A percentile compares a stretch with the other conserved stretches of the same genome.
These are phyloP conservation scores for Gossypium schwendimanii DNA, from an alignment of 441 rosid species.

Conservation along the genomic window DNA sequence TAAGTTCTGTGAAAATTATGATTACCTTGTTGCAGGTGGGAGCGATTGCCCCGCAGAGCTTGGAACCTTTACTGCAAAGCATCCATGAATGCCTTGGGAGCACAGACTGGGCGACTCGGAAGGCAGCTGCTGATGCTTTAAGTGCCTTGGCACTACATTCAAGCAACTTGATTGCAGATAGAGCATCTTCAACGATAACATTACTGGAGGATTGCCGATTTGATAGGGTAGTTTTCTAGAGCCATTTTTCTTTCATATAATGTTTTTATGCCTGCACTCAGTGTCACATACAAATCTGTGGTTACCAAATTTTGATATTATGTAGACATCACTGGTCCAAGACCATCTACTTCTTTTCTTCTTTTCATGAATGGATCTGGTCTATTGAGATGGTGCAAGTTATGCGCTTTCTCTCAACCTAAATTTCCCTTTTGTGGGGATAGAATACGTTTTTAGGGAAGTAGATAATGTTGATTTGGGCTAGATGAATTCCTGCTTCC, in stretches of 20 bases:
- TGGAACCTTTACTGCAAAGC: conserved; percentile 70
- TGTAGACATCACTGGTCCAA: not conserved
- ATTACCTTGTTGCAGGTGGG: conserved; percentile 56
- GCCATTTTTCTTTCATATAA: not conserved
- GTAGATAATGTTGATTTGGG: conserved; percentile 1
- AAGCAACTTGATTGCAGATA: conserved; percentile 60
- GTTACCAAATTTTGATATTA: not conserved
- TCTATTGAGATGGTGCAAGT: not conserved
- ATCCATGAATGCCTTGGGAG: conserved; percentile 85
- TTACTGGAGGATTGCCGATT: conserved; percentile 79
- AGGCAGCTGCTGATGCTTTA: conserved; percentile 91
- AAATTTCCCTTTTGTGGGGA: not conserved
- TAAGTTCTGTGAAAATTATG: not conserved
- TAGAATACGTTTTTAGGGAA: not conserved
- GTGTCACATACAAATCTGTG: not conserved
- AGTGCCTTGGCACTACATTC: conserved; percentile 75
- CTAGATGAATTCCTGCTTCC: not conserved
- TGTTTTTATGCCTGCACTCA: not conserved
- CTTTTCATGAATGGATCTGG: not conserved
- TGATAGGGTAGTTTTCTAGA: conserved; percentile 61
- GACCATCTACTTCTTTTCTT: not conserved
- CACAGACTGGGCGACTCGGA: conserved; percentile 93
- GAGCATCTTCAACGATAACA: conserved; percentile 54
- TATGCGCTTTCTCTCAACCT: not conserved
- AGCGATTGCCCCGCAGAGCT: conserved; percentile 79